A percentile compares a stretch with the other conserved stretches of the same genome.
Evolutionary conservation across 495 filamentous ascomycete genomes (phyloP).

Genomic region (Talaromyces trachyspermus): DNA sequence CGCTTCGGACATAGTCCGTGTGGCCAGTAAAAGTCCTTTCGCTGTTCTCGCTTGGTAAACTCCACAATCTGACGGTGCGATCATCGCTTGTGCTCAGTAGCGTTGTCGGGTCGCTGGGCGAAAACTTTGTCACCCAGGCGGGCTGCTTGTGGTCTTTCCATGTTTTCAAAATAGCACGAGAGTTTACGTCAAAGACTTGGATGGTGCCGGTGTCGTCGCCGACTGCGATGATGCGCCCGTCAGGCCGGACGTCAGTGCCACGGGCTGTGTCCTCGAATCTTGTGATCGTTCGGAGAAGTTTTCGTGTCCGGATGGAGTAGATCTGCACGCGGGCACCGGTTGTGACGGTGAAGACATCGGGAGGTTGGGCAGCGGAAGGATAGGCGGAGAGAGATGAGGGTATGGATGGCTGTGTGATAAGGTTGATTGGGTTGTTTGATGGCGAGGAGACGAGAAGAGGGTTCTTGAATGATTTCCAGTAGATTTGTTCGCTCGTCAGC

Average conservation of each 20-base stretch:
- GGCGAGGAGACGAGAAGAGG: slow-evolving; percentile 79
- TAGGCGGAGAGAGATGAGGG: slow-evolving; percentile 40
- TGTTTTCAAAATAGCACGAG: slow-evolving; percentile 87
- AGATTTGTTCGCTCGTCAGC: slow-evolving; percentile 79
- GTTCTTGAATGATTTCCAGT: slow-evolving; percentile 91
- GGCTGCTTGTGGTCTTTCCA: slow-evolving; percentile 95
- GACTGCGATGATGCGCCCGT: slow-evolving; percentile 81
- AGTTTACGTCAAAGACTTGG: slow-evolving; percentile 87
- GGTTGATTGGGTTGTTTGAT: slow-evolving; percentile 74
- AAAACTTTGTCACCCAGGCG: slow-evolving; percentile 86
- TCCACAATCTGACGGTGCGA: slow-evolving; percentile 87
- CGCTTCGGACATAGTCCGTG: slow-evolving; percentile 82
- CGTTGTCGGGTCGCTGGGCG: slow-evolving; percentile 73
- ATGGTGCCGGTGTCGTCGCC: slow-evolving; percentile 86
- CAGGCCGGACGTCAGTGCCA: slow-evolving; percentile 75
- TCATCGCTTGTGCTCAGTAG: slow-evolving; percentile 85
- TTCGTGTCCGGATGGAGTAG: slow-evolving; percentile 80
- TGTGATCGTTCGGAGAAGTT: slow-evolving; percentile 83
- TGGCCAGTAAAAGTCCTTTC: slow-evolving; percentile 78
- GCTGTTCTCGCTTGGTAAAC: slow-evolving; percentile 72
- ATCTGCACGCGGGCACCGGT: slow-evolving; percentile 87
- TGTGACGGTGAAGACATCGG: slow-evolving; percentile 86
- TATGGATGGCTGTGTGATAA: slow-evolving; percentile 71
- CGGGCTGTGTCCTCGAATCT: slow-evolving; percentile 86
- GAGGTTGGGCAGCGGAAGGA: slow-evolving; percentile 38